phyloP scores from a whole-genome alignment of 2,329 filamentous ascomycete genomes.

The Aspergillus hiratsukae region DNA sequence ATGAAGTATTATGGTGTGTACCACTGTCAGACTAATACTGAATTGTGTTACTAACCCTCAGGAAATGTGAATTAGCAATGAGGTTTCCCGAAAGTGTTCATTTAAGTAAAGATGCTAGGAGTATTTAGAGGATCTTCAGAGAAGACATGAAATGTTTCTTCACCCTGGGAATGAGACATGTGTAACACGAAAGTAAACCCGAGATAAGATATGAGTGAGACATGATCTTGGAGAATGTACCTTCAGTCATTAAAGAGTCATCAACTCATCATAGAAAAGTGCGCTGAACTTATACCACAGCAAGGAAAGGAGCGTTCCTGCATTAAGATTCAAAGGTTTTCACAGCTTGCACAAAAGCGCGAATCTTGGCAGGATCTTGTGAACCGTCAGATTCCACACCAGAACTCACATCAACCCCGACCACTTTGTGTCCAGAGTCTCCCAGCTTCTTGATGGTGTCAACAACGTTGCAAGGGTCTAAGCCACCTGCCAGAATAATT shows the following conservation, averaged over 20 bases:
- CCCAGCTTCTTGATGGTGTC: conserved; percentile 62
- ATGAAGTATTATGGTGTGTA: background rate
- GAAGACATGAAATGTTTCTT: background rate
- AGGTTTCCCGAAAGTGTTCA: background rate
- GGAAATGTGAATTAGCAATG: background rate
- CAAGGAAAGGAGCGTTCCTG: background rate
- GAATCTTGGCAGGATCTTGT: conserved; percentile 78
- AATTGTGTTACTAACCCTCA: background rate
- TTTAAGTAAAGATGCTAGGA: background rate
- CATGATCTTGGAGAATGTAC: background rate
- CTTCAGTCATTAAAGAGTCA: conserved; percentile 1
- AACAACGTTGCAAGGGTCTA: conserved; percentile 74
- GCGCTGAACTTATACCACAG: background rate
- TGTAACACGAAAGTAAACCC: conserved; percentile 5
- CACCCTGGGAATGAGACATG: background rate
- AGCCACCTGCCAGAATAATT: conserved; percentile 78
- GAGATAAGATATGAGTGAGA: background rate
- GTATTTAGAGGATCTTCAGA: background rate
- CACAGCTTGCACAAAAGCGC: conserved; percentile 70
- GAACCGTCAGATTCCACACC: conserved; percentile 81
- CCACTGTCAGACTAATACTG: background rate
- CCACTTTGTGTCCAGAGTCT: conserved; percentile 56
- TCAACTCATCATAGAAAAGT: conserved; percentile 5
- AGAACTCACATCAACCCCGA: conserved; percentile 89
- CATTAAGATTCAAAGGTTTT: conserved; percentile 48